Base-by-base conservation (phyloP, 179 eudicot genomes). In the Carnegiea gigantea region DNA sequence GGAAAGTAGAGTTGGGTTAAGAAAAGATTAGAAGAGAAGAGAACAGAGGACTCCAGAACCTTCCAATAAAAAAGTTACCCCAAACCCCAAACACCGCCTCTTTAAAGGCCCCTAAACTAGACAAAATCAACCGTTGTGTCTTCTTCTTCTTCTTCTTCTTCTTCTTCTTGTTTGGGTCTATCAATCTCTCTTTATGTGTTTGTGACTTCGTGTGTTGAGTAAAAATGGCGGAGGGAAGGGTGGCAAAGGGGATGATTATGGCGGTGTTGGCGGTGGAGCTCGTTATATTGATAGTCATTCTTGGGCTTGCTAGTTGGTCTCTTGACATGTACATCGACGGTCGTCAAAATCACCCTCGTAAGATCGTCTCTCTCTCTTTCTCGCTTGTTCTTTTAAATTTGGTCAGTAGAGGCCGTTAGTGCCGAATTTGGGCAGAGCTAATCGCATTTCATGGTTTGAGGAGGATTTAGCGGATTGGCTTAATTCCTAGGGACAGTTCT, bases 291-390 rank as follows among this genome's bases (percentile, higher is more conserved):
- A 43, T 92, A 6, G 78, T 92, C 9, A 59, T 93, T 15, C 70
- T 91, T 3, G 93, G 92, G 7, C 88, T 92, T 21, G 90, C 96
- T 60, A 89, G 82, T 68, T 93, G 98, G 98, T 90, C 90, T 62
- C 85, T 91, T 60, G 85, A 93, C 86, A 90, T 91, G 74, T 90
- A 90, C 83, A 91, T 93, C 76, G 89, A 93, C 68, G 91, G 91
- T 24, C 79, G 82, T 10, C 93, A 82, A 23, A 79, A 86, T 78
- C 92, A 89, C 78, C 92, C 89, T 81, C 93, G 97, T 93, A 76
- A 79, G 91, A 72, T 11, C 38, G 15, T 36, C 65, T 54, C 43
- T n/a, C 46, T 65, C 49, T 28, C 0, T 53, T 6, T 54, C 33
- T 21, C 3, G 36, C 36, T 3, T 33, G 36, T 28, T 60, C 20